Base-by-base conservation (phyloP, 2,329 filamentous ascomycete genomes). In the Gremmenia infestans region DNA sequence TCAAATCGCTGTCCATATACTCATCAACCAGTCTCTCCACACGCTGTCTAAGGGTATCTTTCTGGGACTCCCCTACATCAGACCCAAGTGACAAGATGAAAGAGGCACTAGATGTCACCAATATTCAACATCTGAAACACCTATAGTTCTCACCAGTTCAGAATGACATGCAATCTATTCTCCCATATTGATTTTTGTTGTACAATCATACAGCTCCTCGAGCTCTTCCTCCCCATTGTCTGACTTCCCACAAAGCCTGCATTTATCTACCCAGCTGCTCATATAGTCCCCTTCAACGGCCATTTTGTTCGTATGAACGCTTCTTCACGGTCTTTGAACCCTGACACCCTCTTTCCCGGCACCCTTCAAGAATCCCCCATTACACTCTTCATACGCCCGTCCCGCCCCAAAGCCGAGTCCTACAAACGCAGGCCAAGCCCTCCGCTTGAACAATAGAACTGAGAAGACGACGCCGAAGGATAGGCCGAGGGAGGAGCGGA, bases 391-490 rank as follows among this genome's bases (percentile, higher is more conserved):
- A 80, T 96, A 99, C 56, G 94, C 94, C 70, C 95, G 86, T 68
- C 94, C 94, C 62, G 92, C 92, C 72, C 95, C 94, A 73, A 99
- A 97, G 56, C 94, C 94, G 54, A 93, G 81, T 63, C 94, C 94
- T 64, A 96, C 83, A 72, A 91, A 94, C n/a, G 92, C 94, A 56
- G 94, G 94, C 91, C 93, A 99, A 64, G 94, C 90, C 78, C 94
- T 87, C 75, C 95, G 88, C 83, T 96, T 96, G 85, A 99, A 99
- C 54, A 99, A 78, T 57, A 99, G 88, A 60, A 99, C 92, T 60
- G 94, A 97, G 81, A 99, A 97, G 76, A 99, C 90, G 73, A 99
- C 88, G 72, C 94, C 94, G 77, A 99, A 99, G 67, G 89, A 91
- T 72, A 97, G 88, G 70, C 94, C 94, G 74, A 99, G 88, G 55